A percentile compares a stretch with the other conserved stretches of the same genome.
Conservation (phyloP, 345 rosid genomes). For the Bruguiera sexangula region DNA sequence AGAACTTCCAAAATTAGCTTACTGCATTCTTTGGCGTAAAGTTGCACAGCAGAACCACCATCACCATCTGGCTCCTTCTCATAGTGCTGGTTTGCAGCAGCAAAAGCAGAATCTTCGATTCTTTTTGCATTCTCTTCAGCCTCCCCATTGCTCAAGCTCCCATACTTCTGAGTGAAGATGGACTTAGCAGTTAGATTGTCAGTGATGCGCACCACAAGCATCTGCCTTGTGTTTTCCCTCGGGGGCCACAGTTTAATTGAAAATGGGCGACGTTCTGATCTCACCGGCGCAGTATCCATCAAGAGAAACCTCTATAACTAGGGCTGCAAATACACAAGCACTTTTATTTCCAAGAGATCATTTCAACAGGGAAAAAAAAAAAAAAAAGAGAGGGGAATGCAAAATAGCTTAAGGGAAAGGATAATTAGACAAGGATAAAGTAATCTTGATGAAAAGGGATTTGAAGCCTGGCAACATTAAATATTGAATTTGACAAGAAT, state of each 20-base stretch:
- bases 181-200: conserved; percentile 72
- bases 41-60: conserved; percentile 92
- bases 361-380: no score
- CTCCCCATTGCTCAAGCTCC: conserved; percentile 62
- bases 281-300: conserved; percentile 51
- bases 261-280: conserved; percentile 57
- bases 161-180: conserved; percentile 78
- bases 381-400: no score
- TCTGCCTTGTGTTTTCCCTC: conserved; percentile 59
- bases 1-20: conserved; percentile 77
- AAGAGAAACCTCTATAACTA: conserved; percentile 9
- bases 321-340: neutral
- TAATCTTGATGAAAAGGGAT: no score
- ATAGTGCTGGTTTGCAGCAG: conserved; percentile 58
- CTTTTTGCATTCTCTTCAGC: conserved; percentile 72
- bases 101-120: conserved; percentile 70
- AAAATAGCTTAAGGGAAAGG: no score
- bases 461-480: no score
- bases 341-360: neutral
- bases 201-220: conserved; percentile 62
- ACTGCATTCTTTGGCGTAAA: conserved; percentile 91
- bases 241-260: conserved; percentile 92
- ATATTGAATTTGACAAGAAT: no score
- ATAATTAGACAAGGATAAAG: no score
- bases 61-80: conserved; percentile 95